phyloP scores from a whole-genome alignment of 768 basidiomycete genomes.

The Psilocybe subaeruginosa region DNA sequence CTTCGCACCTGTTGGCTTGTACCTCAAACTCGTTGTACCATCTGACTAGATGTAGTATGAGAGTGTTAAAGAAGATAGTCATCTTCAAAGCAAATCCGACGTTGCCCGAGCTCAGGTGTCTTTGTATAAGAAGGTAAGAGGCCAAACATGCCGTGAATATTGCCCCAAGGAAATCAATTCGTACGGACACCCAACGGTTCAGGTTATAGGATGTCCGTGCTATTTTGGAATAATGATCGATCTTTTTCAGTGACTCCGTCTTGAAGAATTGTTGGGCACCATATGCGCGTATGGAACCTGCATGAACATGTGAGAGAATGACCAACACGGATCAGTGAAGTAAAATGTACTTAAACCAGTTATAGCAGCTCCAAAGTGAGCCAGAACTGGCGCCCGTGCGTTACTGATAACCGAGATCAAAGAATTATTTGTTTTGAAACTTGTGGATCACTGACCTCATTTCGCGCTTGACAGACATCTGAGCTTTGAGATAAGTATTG shows the following conservation, averaged over 20 bases:
- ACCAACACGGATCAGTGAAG: neutral
- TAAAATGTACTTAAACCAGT: slow-evolving; percentile 51
- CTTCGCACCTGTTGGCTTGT: slow-evolving; percentile 41
- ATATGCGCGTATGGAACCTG: slow-evolving; percentile 68
- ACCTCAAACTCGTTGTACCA: slow-evolving; percentile 51
- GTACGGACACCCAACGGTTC: slow-evolving; percentile 51
- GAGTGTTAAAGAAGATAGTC: slow-evolving; percentile 58
- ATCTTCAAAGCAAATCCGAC: slow-evolving; percentile 62
- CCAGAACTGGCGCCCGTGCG: slow-evolving; percentile 42
- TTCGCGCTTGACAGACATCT: slow-evolving; percentile 46
- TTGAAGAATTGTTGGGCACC: slow-evolving; percentile 58
- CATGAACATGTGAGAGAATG: neutral
- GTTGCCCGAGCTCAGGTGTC: slow-evolving; percentile 37
- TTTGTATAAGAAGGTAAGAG: slow-evolving; percentile 51
- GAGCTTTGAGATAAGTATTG: slow-evolving; percentile 47
- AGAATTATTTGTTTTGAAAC: neutral
- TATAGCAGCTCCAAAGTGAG: slow-evolving; percentile 49
- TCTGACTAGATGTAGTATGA: slow-evolving; percentile 56
- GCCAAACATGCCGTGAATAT: slow-evolving; percentile 59
- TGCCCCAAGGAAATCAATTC: slow-evolving; percentile 62
- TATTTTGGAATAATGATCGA: slow-evolving; percentile 54
- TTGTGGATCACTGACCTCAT: neutral
- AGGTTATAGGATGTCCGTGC: slow-evolving; percentile 54
- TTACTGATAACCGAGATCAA: slow-evolving; percentile 20
- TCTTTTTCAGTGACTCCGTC: slow-evolving; percentile 47